Evolutionary conservation across 805 yeast species (phyloP).

Genomic region (Candida sanyiensis): DNA sequence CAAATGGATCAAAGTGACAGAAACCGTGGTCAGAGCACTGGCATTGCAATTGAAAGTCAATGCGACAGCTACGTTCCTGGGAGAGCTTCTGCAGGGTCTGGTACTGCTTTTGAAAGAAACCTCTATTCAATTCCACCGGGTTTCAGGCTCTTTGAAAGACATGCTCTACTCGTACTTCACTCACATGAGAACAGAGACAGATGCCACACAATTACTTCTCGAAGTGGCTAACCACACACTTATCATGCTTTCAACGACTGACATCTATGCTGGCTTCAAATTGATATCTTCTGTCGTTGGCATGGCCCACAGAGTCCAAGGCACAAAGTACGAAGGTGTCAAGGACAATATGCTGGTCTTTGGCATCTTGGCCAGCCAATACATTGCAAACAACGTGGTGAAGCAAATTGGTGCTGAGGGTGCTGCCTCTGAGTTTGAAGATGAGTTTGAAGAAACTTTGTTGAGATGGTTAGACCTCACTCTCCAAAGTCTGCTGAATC

Average conservation of each 20-base stretch:
- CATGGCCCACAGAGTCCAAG: constrained; percentile 30
- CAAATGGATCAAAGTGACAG: constrained; percentile 14
- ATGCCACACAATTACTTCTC: constrained; percentile 31
- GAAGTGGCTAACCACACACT: constrained; percentile 43
- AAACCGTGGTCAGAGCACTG: constrained; percentile 11
- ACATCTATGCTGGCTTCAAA: constrained; percentile 33
- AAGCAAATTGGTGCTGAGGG: constrained; percentile 20
- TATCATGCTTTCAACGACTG: constrained; percentile 35
- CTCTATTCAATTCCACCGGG: constrained; percentile 19
- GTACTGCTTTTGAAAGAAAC: constrained; percentile 23
- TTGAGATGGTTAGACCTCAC: constrained; percentile 14
- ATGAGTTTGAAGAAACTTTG: constrained; percentile 11
- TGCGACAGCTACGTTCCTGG: constrained; percentile 24
- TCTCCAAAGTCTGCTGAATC: constrained; percentile 4
- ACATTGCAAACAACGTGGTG: constrained; percentile 27
- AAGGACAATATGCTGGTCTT: constrained; percentile 41
- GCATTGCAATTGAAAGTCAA: constrained; percentile 8
- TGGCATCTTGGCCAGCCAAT: constrained; percentile 38
- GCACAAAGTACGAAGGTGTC: constrained; percentile 37
- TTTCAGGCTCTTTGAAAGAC: constrained; percentile 18
- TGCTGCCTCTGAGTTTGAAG: background rate
- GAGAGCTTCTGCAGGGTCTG: constrained; percentile 26
- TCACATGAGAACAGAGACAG: constrained; percentile 23
- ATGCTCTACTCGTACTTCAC: constrained; percentile 22
- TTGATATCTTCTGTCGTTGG: constrained; percentile 36